Percentiles rank a stretch among this genome's conserved stretches.
These are phyloP conservation scores for Aspergillus oerlinghausenensis DNA, from an alignment of 2,329 filamentous ascomycete species.

Conservation along the genomic window DNA sequence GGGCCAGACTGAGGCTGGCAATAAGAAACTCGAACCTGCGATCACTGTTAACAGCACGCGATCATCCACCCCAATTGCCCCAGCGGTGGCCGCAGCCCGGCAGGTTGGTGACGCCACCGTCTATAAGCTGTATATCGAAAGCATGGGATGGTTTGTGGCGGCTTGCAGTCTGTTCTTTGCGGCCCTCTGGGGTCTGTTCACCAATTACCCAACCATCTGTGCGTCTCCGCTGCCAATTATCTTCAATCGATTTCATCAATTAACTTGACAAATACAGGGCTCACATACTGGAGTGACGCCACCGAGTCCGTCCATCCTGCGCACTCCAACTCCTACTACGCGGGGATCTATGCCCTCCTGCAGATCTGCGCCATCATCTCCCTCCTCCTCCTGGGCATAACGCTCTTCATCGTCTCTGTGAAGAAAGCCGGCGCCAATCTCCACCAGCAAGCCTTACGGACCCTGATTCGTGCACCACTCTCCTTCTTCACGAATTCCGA, in stretches of 20 bases:
- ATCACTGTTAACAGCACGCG: neutral
- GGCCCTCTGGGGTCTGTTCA: conserved; percentile 20
- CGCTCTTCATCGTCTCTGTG: conserved; percentile 16
- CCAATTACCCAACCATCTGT: conserved; percentile 24
- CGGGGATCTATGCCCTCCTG: conserved; percentile 23
- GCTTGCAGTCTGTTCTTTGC: conserved; percentile 13
- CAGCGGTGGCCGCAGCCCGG: conserved; percentile 27
- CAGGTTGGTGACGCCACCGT: conserved; percentile 26
- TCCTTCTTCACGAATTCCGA: conserved; percentile 43
- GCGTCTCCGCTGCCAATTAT: conserved; percentile 8
- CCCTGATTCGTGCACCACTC: conserved; percentile 30
- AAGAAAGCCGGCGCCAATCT: conserved; percentile 19
- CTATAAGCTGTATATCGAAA: conserved; percentile 19
- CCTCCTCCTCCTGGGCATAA: conserved; percentile 14
- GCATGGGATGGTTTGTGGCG: conserved; percentile 16
- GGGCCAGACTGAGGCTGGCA: neutral
- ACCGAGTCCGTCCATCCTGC: conserved; percentile 9
- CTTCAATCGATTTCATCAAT: neutral
- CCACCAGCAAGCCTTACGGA: conserved; percentile 18
- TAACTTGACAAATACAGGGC: neutral
- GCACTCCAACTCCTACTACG: conserved; percentile 20
- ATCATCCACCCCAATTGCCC: neutral
- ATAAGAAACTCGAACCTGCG: neutral
- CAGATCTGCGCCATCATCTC: conserved; percentile 21
- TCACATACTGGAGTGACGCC: conserved; percentile 21